Base-by-base conservation (phyloP, 2,329 filamentous ascomycete species). In the Aplosporella prunicola region DNA sequence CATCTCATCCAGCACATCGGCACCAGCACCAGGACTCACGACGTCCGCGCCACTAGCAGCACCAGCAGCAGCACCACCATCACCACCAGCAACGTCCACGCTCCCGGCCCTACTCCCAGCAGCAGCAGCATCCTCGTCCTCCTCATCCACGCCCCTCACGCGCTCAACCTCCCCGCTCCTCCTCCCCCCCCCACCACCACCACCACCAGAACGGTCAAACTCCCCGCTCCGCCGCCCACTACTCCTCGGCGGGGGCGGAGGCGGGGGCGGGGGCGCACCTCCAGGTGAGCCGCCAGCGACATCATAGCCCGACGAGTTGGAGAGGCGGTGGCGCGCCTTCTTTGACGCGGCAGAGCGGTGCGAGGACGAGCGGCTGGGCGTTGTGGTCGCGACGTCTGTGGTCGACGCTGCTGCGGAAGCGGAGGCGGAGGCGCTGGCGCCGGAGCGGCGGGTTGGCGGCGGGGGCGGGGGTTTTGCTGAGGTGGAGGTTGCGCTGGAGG, bases 1-100 rank as follows among this genome's bases (percentile, higher is more conserved):
- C 56, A 61, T 57, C 33, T 61, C 58, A 33, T 57, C 55, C 10
- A 61, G 40, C 5, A 61, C 56, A 40, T 51, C 58, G n/a, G 31
- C 9, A 2, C 29, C 29, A 2, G 22, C 32, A n/a, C 5, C 32
- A n/a, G 18, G 5, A 9, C 16, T 20, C 29, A 8, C 16, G 9
- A 7, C 27, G n/a, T 13, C 29, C 29, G 15, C 6, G n/a, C 25
- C 25, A 11, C 24, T 5, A 3, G 9, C 5, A 10, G 11, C 24
- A 11, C 5, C 10, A 13, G 8, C 9, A 13, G 9, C 4, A 28
- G 13, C 26, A 28, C 26, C 26, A 3, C 25, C 25, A 13, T 15
- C 25, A 28, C 25, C 25, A 28, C 25, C 25, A 6, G 11, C 25
- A 9, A 11, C 3, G 6, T 14, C 26, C 26, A n/a, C n/a, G n/a